Base-by-base conservation (phyloP, 805 yeast species). In the Suhomyces xylopsoci region DNA sequence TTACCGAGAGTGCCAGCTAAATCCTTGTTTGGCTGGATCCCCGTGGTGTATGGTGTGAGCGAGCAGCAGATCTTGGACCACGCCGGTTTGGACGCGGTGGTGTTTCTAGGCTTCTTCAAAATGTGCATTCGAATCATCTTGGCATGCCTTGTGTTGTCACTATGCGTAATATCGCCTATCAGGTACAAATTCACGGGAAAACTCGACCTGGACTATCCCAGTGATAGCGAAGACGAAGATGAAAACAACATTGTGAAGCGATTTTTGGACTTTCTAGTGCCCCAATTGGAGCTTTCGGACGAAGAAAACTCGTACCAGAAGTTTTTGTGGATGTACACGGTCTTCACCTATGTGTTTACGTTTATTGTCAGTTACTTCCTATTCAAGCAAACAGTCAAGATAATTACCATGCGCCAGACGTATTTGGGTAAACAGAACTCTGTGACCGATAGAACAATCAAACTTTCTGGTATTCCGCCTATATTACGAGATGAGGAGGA, bases 41-140 rank as follows among this genome's bases (percentile, higher is more conserved):
- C 84, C 0, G 81, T 83, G 0, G 71, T 93, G 12, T 81, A 81
- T 63, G 68, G 68, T 10, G 83, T 92, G 17, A 75, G 79, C 24
- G 98, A 93, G 59, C 77, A 81, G 14, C 91, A 90, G 53, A 81
- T 94, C 2, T 76, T 93, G 48, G 93, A 90, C 55, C 87, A 85
- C 62, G 97, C 97, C 2, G 99, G 99, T 0, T 70, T 93, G 44
- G 99, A 93, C 71, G 97, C 97, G 0, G 91, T 81, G 70, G 98
- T 94, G 47, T 93, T 89, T 63, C 70, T 93, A 30, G 91, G 91
- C 3, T 92, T 93, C 66, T 94, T 94, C 79, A 86, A 88, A 55
- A 89, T 91, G 88, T 81, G 94, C 55, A 88, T 92, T 47, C 82
- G 83, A 64, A 73, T 89, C 7, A 68, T 93, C 22, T 69, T 81